These are phyloP conservation scores for Carex kokanica DNA, from an alignment of 176 grass and related monocot genomes.

Conservation along the genomic window DNA sequence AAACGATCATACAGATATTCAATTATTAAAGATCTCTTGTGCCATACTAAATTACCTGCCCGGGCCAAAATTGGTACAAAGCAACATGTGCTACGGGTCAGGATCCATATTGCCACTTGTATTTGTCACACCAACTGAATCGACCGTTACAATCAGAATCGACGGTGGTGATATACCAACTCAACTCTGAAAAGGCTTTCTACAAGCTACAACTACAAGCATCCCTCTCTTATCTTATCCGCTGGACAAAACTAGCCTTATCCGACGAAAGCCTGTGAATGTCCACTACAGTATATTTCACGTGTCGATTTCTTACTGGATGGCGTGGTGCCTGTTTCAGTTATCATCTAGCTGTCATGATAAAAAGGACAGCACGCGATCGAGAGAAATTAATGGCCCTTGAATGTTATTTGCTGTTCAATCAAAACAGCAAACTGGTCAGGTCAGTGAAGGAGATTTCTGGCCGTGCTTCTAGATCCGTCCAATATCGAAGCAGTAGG, in stretches of 20 bases:
- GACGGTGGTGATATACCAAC: not conserved
- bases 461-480: not conserved
- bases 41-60: not conserved
- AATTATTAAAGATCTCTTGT: not conserved
- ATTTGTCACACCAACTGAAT: not conserved
- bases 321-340: not conserved
- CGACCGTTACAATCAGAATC: not conserved
- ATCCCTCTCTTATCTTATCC: constrained; percentile 14
- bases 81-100: constrained; percentile 8
- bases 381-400: not conserved
- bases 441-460: not conserved
- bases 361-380: constrained; percentile 5
- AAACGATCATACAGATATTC: not conserved
- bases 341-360: constrained; percentile 13
- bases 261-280: not conserved
- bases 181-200: not conserved
- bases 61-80: not conserved
- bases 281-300: not conserved
- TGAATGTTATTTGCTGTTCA: not conserved
- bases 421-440: not conserved
- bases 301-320: not conserved
- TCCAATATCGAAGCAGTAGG: not conserved
- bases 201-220: not conserved
- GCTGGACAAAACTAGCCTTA: not conserved
- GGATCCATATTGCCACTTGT: not conserved